Evolutionary conservation across 768 basidiomycete species (phyloP), one percentile per base, ranked within the genome.

Genomic region (Pleurotus sapidus): DNA sequence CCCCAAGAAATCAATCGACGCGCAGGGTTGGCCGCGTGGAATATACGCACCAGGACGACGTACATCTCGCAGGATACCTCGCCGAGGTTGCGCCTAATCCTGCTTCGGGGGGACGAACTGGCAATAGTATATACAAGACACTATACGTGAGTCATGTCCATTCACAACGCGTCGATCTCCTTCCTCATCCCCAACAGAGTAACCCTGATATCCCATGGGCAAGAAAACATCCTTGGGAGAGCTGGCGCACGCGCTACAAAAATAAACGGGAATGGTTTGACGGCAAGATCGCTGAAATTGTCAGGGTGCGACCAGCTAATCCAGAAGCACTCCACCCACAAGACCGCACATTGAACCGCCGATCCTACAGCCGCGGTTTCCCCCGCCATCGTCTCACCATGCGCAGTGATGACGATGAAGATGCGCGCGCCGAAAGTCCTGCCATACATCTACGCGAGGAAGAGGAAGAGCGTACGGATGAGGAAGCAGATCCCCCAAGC

Each of bases 201-300:
- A 58, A 64, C 15, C 68, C 68, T 7, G 49, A 64, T 1, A 61
- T 64, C 18, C 74, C 38, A 0, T 84, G 82, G 82, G 74, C 64
- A 4, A 56, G 23, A 0, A 68, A 74, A 6, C 83, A 84, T 64
- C 63, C 78, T 4, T 69, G 70, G 61, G 65, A 76, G 55, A 78
- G 81, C 20, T 83, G 81, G 80, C 71, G 74, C 24, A 70, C 78
- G 46, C 72, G 75, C 12, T 82, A 81, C 59, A 80, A 75, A 55
- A 80, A 72, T 57, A 69, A 75, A 20, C 53, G 53, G 30, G 55
- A 45, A 0, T 45, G 57, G 14, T 71, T 82, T 38, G 70, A 83
- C 50, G 24, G 5, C 9, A 55, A 58, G n/a, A 81, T 84, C 49
- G 60, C 61, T 0, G 30, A 59, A 17, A 61, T 69, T 12, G 73